Conservation (phyloP, 2,329 filamentous ascomycete genomes). For the Claviceps digitariae region DNA sequence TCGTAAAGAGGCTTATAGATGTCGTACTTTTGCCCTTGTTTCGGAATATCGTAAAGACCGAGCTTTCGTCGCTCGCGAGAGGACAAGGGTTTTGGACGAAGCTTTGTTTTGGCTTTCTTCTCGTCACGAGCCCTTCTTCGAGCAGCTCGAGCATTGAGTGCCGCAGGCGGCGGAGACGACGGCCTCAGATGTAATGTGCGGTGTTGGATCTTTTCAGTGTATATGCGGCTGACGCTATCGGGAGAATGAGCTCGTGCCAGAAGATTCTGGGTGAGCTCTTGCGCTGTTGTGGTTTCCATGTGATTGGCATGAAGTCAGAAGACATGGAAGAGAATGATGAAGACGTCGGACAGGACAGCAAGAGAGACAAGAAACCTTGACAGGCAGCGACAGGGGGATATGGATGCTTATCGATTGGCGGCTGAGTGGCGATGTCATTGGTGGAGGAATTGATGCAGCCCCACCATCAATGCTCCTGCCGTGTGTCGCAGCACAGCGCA, state of each 20-base stretch:
- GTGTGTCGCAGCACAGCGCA: not conserved
- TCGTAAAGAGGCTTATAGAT: slow-evolving; percentile 65
- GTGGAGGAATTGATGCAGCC: not conserved
- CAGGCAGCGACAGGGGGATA: not conserved
- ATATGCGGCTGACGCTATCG: slow-evolving; percentile 56
- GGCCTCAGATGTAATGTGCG: slow-evolving; percentile 69
- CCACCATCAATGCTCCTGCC: not conserved
- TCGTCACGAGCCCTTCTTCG: slow-evolving; percentile 35
- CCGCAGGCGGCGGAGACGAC: slow-evolving; percentile 50
- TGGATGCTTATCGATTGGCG: not conserved
- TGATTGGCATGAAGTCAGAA: not conserved
- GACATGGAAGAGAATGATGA: not conserved
- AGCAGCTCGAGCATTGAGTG: slow-evolving; percentile 40
- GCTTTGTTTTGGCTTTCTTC: slow-evolving; percentile 32
- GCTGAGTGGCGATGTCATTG: too few relatives aligned
- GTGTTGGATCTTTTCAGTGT: slow-evolving; percentile 68
- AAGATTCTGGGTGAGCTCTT: slow-evolving; percentile 43
- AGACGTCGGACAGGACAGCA: not conserved
- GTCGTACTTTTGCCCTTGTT: slow-evolving; percentile 46
- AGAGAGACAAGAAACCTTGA: not conserved
- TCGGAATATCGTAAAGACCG: slow-evolving; percentile 61
- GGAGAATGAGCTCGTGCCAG: slow-evolving; percentile 70
- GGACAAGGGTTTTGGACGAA: slow-evolving; percentile 56
- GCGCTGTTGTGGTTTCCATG: slow-evolving; percentile 23
- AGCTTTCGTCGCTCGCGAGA: slow-evolving; percentile 63